Evolutionary conservation across 2,329 filamentous ascomycete genomes (phyloP).

Genomic region (Bipolaris zeicola): DNA sequence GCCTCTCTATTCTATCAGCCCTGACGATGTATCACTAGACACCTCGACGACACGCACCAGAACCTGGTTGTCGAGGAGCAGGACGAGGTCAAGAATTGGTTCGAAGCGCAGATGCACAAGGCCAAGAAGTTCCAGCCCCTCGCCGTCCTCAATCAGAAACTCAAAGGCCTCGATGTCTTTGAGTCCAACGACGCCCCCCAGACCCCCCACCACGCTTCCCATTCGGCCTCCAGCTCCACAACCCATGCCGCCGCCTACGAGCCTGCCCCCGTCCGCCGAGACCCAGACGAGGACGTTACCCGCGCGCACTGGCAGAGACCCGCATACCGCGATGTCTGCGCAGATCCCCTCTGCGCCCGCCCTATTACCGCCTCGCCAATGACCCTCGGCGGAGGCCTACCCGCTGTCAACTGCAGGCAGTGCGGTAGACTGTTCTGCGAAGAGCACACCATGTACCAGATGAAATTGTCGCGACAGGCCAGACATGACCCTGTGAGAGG

Average conservation of each 20-base stretch:
- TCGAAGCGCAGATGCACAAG: slow-evolving; percentile 91
- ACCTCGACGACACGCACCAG: slow-evolving; percentile 87
- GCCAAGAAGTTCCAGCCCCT: slow-evolving; percentile 92
- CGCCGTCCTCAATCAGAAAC: slow-evolving; percentile 88
- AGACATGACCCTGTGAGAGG: slow-evolving; percentile 88
- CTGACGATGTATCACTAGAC: slow-evolving; percentile 53
- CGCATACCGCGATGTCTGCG: slow-evolving; percentile 76
- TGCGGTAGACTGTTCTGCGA: slow-evolving; percentile 96
- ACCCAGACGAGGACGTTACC: slow-evolving; percentile 90
- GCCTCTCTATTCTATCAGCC: slow-evolving; percentile 13
- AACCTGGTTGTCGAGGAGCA: slow-evolving; percentile 87
- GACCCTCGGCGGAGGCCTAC: slow-evolving; percentile 76
- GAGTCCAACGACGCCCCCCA: slow-evolving; percentile 79
- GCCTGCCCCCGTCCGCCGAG: slow-evolving; percentile 52
- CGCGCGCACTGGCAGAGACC: slow-evolving; percentile 86
- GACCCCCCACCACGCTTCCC: slow-evolving; percentile 44
- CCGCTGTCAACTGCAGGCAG: slow-evolving; percentile 89
- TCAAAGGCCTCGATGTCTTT: slow-evolving; percentile 90
- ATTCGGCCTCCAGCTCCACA: slow-evolving; percentile 38
- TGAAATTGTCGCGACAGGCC: slow-evolving; percentile 91
- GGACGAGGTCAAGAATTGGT: slow-evolving; percentile 96
- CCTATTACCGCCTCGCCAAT: slow-evolving; percentile 53
- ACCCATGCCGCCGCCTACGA: slow-evolving; percentile 40
- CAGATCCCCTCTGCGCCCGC: slow-evolving; percentile 79
- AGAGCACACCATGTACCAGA: slow-evolving; percentile 99